Base-by-base conservation (phyloP, 768 basidiomycete genomes). In the Plicaturopsis crispa region DNA sequence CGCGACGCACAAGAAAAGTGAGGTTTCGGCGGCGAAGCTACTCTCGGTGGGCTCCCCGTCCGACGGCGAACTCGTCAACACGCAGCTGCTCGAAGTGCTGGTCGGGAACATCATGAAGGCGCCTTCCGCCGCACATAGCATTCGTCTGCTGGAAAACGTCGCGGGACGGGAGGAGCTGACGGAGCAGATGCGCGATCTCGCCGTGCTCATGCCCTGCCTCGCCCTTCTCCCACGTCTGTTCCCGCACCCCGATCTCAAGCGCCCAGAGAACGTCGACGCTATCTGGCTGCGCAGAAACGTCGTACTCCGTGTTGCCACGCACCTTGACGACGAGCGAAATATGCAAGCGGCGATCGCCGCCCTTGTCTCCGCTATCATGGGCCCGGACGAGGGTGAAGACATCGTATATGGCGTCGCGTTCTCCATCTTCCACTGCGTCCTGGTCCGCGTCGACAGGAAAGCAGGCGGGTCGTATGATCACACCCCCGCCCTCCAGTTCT, bases 371-470 rank as follows among this genome's bases (percentile, higher is more conserved):
- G n/a, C n/a, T n/a, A n/a, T n/a, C n/a, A n/a, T n/a, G 78, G 73
- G 79, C 70, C 76, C 78, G 82, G 82, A 82, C 80, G 81, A 83
- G 80, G 81, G 79, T 74, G 80, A 81, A 79, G 81, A n/a, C n/a
- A n/a, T n/a, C n/a, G n/a, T 35, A 20, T 45, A 42, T 24, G 48
- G 46, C 20, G 35, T 48, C 23, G 22, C 45, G 1, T 52, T 47
- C 31, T 52, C 48, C 2, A 40, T 52, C 7, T 49, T 47, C 40
- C 48, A 53, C 36, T 51, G 50, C 18, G 43, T 43, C n/a, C 28
- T 51, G 12, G 32, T 52, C 30, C 24, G 32, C 14, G 34, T 51
- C 3, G 41, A 46, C 19, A 31, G 18, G 28, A 6, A 39, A 2
- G 31, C 31, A 6, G 31, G 32, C 14, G 40, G 44, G 28, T 38